Evolutionary conservation across 768 basidiomycete species (phyloP).

Genomic region (Leucosporidium creatinivorum): DNA sequence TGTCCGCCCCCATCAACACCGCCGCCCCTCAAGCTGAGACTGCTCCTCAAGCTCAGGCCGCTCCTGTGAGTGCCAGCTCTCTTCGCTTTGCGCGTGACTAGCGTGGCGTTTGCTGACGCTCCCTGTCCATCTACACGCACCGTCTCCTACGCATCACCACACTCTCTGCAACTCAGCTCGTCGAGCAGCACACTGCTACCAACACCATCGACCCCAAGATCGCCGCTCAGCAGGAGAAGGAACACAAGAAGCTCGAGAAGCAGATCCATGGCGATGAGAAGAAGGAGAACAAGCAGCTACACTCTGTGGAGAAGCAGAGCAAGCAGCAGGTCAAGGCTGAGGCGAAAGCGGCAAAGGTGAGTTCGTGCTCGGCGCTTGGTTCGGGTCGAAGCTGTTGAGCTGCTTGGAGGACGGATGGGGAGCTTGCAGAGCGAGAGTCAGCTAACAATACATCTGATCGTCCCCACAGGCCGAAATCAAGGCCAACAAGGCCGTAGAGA

Average conservation of each 20-base stretch:
- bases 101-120: background rate
- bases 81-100: background rate
- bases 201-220: slow-evolving; percentile 1
- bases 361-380: background rate
- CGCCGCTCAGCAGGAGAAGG: slow-evolving; percentile 22
- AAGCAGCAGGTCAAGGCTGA: slow-evolving; percentile 16
- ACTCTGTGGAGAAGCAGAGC: slow-evolving; percentile 8
- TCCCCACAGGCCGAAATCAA: slow-evolving; percentile 14
- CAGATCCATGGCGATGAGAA: slow-evolving; percentile 21
- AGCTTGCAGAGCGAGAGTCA: no score
- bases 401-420: no score
- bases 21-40: no score
- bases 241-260: slow-evolving; percentile 30
- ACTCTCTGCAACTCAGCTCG: background rate
- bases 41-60: no score
- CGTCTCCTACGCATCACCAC: background rate
- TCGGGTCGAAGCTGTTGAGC: background rate
- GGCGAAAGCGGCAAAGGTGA: slow-evolving; percentile 17
- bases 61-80: no score
- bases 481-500: slow-evolving; percentile 19
- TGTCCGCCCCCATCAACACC: no score
- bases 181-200: no score
- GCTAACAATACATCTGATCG: no score
- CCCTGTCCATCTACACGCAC: background rate
- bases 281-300: slow-evolving; percentile 18